Evolutionary conservation across 331 rosid genomes (phyloP).

Genomic region (Pyrus hybrid): DNA sequence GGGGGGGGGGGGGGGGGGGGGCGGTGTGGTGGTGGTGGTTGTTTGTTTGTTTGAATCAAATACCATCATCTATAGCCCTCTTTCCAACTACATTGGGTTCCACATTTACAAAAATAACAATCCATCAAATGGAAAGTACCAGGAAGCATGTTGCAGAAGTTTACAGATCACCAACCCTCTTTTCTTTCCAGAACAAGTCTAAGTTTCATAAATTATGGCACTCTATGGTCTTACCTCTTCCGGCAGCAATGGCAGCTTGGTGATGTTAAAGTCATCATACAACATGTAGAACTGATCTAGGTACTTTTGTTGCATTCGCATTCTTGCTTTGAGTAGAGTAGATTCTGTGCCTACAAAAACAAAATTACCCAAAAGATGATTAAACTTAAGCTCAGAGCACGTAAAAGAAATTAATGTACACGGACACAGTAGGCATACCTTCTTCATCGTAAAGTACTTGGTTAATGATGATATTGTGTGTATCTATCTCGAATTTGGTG

Average conservation of each 20-base stretch:
- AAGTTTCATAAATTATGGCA: not conserved
- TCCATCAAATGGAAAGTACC: not conserved
- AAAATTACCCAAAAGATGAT: not conserved
- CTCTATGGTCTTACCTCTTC: conserved; percentile 56
- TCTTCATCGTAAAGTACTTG: conserved; percentile 87
- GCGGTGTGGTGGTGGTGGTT: too few relatives aligned
- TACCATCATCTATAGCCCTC: not conserved
- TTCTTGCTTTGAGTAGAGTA: conserved; percentile 84
- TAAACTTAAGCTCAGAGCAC: not conserved
- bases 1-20: too few relatives aligned
- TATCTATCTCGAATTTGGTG: conserved; percentile 90
- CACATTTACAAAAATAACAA: not conserved
- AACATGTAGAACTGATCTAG: conserved; percentile 91
- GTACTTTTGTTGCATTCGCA: conserved; percentile 97
- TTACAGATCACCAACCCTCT: not conserved
- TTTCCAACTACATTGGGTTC: not conserved
- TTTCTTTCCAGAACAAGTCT: not conserved
- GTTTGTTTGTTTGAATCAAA: not conserved
- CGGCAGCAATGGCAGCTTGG: conserved; percentile 92
- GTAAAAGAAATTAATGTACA: not conserved
- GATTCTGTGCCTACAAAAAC: conserved; percentile 62
- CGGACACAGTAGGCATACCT: conserved; percentile 26
- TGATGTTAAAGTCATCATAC: conserved; percentile 89
- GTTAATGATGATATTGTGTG: conserved; percentile 94
- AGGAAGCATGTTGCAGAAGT: not conserved